Conservation (phyloP, 805 yeast species). For the Ogataea parapolymorpha region DNA sequence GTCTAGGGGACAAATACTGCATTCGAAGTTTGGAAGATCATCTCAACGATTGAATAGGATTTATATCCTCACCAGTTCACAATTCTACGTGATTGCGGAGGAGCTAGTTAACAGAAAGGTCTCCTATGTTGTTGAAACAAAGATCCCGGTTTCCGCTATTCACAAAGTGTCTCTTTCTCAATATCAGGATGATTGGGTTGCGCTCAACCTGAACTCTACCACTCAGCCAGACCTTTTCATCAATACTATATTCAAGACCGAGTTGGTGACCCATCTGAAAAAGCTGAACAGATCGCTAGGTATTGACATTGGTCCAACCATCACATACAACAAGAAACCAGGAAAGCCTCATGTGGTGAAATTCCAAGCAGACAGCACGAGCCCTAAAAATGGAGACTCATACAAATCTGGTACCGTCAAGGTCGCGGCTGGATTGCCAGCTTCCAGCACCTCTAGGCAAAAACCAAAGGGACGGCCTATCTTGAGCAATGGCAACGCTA, state of each 20-base stretch:
- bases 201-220: constrained; percentile 54
- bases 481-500: constrained; percentile 24
- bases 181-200: constrained; percentile 91
- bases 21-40: constrained; percentile 89
- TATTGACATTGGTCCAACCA: constrained; percentile 65
- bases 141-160: constrained; percentile 58
- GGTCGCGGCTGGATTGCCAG: constrained; percentile 77
- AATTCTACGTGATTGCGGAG: constrained; percentile 71
- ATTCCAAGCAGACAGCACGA: constrained; percentile 56
- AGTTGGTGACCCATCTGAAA: constrained; percentile 71
- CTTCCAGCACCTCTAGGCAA: constrained; percentile 63
- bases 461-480: constrained; percentile 61
- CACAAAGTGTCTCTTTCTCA: constrained; percentile 64
- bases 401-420: constrained; percentile 88
- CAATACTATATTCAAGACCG: constrained; percentile 85
- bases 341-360: constrained; percentile 75
- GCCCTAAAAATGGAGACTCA: constrained; percentile 63
- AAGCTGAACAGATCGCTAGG: constrained; percentile 54
- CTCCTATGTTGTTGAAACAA: constrained; percentile 57
- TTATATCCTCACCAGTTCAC: constrained; percentile 61
- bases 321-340: constrained; percentile 87
- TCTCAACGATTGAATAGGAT: constrained; percentile 73
- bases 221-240: constrained; percentile 75
- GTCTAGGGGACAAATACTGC: constrained; percentile 72
- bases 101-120: constrained; percentile 55